A percentile compares a stretch with the other conserved stretches of the same genome.
These are phyloP conservation scores for Bacidia rubella DNA, from an alignment of 495 filamentous ascomycete species.

Conservation along the genomic window DNA sequence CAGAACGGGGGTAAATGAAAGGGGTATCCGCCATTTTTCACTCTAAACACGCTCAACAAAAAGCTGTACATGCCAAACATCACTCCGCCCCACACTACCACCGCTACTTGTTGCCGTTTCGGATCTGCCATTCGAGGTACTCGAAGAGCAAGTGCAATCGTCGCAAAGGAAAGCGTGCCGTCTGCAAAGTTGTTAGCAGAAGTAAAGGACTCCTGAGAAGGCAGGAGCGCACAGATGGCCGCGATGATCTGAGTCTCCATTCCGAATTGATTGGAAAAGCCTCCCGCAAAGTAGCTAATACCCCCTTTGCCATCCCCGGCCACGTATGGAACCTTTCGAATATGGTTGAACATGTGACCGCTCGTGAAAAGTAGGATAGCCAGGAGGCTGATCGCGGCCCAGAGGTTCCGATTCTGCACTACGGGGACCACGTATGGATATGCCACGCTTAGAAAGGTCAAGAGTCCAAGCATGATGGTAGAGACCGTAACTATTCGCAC, in stretches of 20 bases:
- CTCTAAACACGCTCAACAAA: constrained; percentile 80
- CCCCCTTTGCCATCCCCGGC: constrained; percentile 73
- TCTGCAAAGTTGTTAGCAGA: constrained; percentile 36
- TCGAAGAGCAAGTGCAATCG: constrained; percentile 79
- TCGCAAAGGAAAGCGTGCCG: constrained; percentile 80
- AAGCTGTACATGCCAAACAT: constrained; percentile 83
- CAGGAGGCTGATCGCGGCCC: constrained; percentile 84
- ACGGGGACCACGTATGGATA: constrained; percentile 76
- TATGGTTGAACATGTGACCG: constrained; percentile 99
- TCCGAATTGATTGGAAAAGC: constrained; percentile 91
- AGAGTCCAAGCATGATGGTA: constrained; percentile 49
- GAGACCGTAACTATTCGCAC: constrained; percentile 53
- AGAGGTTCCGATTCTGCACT: constrained; percentile 80
- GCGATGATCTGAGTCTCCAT: constrained; percentile 94
- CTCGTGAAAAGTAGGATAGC: constrained; percentile 86
- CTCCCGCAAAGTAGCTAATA: constrained; percentile 80
- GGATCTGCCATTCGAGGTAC: constrained; percentile 75
- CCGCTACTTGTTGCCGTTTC: constrained; percentile 63
- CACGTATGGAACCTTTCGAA: constrained; percentile 92
- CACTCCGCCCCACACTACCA: constrained; percentile 68
- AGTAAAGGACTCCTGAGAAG: background rate
- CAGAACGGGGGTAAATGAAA: constrained; percentile 89
- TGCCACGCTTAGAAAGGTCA: constrained; percentile 59
- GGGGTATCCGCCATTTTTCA: constrained; percentile 91
- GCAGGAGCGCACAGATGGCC: constrained; percentile 67